Evolutionary conservation across 805 yeast genomes (phyloP), one percentile per base, ranked within the genome.

Genomic region (Saccharomycopsis synnaedendra): DNA sequence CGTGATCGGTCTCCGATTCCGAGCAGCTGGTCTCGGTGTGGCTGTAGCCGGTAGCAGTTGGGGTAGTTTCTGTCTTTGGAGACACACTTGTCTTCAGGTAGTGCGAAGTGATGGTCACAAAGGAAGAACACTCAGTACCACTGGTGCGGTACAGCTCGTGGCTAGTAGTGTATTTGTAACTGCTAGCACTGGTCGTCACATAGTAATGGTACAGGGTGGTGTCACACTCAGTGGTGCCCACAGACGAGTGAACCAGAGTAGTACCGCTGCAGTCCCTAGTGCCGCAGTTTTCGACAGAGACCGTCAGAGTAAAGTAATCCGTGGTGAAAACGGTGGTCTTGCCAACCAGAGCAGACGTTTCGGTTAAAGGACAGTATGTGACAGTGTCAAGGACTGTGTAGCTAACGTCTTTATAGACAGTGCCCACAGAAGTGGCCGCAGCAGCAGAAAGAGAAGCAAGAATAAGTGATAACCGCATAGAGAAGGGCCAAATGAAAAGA

Each of bases 281-380:
- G 31, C 47, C 47, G 32, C 47, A 44, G 32, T 44, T 27, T 19
- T 43, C 46, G 32, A 37, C 27, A 43, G 33, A 27, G 27, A 35
- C 41, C 19, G 47, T 44, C n/a, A 28, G 42, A 31, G 47, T 44
- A 35, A 44, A 27, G 27, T 19, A 8, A 32, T 31, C 8, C 10
- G 47, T 44, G 31, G 29, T 33, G 39, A 19, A 41, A 5, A 8
- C 38, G 33, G 44, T 42, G 29, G 30, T 33, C 11, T 27, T 11
- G 27, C 28, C 4, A 11, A 29, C 31, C 9, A 7, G 7, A 7
- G 31, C 47, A 19, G 34, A 5, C 10, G 46, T 28, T 7, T 32
- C 11, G 11, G 47, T 41, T 30, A 41, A 44, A 7, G 47, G 42
- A 3, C 42, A 36, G 19, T 29, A 44, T 28, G 47, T 31, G 10